Conservation (phyloP, 1,284 basidiomycete genomes). For the Ustilago nuda region DNA sequence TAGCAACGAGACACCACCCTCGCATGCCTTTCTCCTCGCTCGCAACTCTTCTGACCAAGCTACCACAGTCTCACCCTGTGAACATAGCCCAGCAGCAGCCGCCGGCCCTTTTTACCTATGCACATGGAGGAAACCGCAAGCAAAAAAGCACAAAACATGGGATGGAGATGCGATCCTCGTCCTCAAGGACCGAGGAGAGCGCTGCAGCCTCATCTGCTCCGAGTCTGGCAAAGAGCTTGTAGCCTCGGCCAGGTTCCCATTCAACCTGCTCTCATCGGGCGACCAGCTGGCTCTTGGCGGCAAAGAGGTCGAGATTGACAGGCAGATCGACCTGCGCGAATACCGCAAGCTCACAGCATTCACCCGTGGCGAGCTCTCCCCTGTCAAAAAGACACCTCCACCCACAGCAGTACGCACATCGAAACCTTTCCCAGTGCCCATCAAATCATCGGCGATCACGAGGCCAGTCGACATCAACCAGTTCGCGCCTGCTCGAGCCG, state of each 20-base stretch:
- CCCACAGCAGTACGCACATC: conserved; percentile 32
- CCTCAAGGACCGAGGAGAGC: conserved; percentile 46
- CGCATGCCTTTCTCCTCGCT: conserved; percentile 32
- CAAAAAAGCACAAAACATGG: conserved; percentile 88
- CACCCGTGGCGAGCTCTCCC: conserved; percentile 40
- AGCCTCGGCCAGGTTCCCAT: conserved; percentile 33
- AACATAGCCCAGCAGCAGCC: conserved; percentile 12
- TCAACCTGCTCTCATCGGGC: conserved; percentile 44
- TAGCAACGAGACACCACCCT: conserved; percentile 23
- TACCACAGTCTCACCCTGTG: not conserved
- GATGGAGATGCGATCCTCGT: conserved; percentile 73
- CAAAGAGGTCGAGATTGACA: conserved; percentile 57
- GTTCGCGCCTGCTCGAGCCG: conserved; percentile 38
- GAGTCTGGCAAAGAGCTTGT: conserved; percentile 58
- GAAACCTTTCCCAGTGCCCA: conserved; percentile 39
- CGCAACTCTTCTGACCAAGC: conserved; percentile 23
- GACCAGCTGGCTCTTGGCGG: conserved; percentile 55
- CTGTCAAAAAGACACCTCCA: conserved; percentile 31
- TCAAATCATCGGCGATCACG: conserved; percentile 30
- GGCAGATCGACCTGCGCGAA: conserved; percentile 32
- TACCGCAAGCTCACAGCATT: conserved; percentile 35
- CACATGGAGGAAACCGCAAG: conserved; percentile 76
- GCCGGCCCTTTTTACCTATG: conserved; percentile 63
- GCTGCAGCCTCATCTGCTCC: conserved; percentile 53
- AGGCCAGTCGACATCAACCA: conserved; percentile 42